Conservation (phyloP, 1,284 basidiomycete species). For the Malassezia arunalokei region DNA sequence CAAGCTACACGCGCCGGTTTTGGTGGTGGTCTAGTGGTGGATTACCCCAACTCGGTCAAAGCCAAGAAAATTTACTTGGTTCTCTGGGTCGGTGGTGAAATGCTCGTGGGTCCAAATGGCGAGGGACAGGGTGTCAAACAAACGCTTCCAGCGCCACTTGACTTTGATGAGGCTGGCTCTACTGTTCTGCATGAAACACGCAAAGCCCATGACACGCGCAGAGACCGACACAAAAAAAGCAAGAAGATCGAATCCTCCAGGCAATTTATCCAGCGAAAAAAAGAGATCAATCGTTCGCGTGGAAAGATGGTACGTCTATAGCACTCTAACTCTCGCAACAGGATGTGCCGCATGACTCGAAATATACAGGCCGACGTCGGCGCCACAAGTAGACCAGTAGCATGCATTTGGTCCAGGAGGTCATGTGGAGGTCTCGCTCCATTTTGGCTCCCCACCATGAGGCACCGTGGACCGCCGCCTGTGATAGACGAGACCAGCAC, state of each 20-base stretch:
- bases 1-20: conserved; percentile 90
- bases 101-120: conserved; percentile 45
- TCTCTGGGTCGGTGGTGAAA: conserved; percentile 46
- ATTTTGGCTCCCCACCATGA: neutral
- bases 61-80: conserved; percentile 47
- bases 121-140: conserved; percentile 24
- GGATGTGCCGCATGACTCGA: conserved; percentile 39
- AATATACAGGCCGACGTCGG: conserved; percentile 29
- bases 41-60: conserved; percentile 50
- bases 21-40: conserved; percentile 88
- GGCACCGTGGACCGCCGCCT: neutral
- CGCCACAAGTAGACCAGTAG: conserved; percentile 1
- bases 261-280: conserved; percentile 54
- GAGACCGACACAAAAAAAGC: conserved; percentile 52
- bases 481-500: conserved; percentile 4
- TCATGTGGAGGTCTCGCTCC: conserved; percentile 11
- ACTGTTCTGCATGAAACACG: conserved; percentile 33
- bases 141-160: conserved; percentile 26
- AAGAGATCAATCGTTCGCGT: conserved; percentile 52
- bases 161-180: conserved; percentile 27
- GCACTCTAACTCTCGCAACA: neutral
- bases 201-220: conserved; percentile 5
- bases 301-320: conserved; percentile 49
- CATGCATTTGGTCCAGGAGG: neutral
- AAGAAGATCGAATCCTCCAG: conserved; percentile 47